These are phyloP conservation scores for Harringtonia aguacate DNA, from an alignment of 2,329 filamentous ascomycete genomes.

Conservation along the genomic window DNA sequence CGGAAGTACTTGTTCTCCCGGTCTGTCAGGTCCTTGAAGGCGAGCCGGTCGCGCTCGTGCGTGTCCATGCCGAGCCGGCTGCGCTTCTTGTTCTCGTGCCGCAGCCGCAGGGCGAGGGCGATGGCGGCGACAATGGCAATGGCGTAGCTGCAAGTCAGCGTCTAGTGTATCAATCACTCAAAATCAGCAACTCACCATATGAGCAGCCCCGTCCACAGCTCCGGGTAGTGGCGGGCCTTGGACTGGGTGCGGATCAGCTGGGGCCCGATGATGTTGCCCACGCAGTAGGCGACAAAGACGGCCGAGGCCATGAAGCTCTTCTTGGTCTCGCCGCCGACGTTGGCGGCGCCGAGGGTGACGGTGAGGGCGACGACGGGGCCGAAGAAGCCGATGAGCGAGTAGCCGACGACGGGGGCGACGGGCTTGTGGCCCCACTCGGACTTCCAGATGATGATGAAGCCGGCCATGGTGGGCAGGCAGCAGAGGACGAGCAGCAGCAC, in stretches of 20 bases:
- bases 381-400: conserved; percentile 63
- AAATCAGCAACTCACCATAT: conserved; percentile 29
- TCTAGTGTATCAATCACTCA: not conserved
- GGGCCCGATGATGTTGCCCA: conserved; percentile 67
- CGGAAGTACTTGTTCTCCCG: conserved; percentile 57
- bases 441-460: conserved; percentile 67
- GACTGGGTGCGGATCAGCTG: conserved; percentile 59
- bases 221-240: conserved; percentile 56
- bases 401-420: conserved; percentile 57
- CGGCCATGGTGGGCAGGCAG: conserved; percentile 64
- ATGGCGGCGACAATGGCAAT: conserved; percentile 52
- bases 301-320: conserved; percentile 67
- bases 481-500: conserved; percentile 54
- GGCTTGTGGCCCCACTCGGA: conserved; percentile 52
- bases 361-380: conserved; percentile 55
- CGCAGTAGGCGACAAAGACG: conserved; percentile 66
- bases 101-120: conserved; percentile 47
- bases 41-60: conserved; percentile 49
- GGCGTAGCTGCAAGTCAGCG: conserved; percentile 39
- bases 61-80: conserved; percentile 41
- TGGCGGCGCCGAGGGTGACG: conserved; percentile 45
- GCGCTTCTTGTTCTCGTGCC: conserved; percentile 45
- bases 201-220: conserved; percentile 60
- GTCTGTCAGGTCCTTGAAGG: conserved; percentile 59
- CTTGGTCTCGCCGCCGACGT: conserved; percentile 67